A percentile compares a stretch with the other conserved stretches of the same genome.
Conservation (phyloP, 352 stramenopile species). For the Pythium sp. region DNA sequence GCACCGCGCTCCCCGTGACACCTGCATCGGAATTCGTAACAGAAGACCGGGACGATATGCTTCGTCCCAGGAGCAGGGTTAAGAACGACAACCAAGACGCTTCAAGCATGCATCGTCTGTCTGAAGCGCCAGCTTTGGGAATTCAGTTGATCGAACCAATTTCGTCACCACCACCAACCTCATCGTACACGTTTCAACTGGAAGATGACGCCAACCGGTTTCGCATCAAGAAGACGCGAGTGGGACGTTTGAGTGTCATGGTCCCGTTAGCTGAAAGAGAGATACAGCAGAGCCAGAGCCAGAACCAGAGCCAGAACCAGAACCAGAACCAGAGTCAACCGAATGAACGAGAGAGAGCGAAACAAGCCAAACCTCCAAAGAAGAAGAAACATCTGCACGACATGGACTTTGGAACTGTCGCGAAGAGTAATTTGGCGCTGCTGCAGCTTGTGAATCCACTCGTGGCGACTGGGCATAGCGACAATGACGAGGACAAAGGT, state of each 20-base stretch:
- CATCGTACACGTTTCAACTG: background rate
- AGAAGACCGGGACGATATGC: background rate
- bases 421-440: constrained; percentile 5
- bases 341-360: background rate
- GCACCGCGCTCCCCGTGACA: constrained; percentile 11
- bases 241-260: constrained; percentile 15
- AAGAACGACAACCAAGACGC: background rate
- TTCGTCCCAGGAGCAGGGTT: background rate
- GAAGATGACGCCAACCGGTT: constrained; percentile 5
- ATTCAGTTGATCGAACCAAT: background rate
- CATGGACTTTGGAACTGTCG: constrained; percentile 6
- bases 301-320: no score
- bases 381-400: constrained; percentile 11
- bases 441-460: constrained; percentile 14
- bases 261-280: constrained; percentile 10
- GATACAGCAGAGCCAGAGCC: background rate
- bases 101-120: background rate
- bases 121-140: background rate
- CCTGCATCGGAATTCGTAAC: background rate
- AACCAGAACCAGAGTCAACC: background rate
- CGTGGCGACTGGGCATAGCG: background rate
- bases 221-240: constrained; percentile 17
- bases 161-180: background rate
- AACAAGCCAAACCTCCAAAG: background rate
- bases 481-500: background rate